These are phyloP conservation scores for Phytophthora capsici DNA, from an alignment of 352 stramenopile genomes.

Conservation along the genomic window DNA sequence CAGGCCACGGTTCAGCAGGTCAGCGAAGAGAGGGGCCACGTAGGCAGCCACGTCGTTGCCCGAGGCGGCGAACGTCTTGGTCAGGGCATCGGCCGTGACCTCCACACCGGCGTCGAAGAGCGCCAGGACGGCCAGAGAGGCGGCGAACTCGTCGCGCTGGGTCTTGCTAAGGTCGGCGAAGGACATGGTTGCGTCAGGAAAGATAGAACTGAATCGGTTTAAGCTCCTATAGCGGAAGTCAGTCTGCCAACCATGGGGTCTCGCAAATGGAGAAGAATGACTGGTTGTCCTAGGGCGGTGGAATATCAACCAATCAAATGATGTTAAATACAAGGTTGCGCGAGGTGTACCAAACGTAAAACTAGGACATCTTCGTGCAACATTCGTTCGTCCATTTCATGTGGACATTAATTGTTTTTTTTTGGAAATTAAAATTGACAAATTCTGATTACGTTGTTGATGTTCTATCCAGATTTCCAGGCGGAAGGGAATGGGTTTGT, in stretches of 20 bases:
- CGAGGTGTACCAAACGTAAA: constrained; percentile 7
- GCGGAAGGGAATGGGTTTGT: neutral
- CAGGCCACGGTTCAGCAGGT: constrained; percentile 81
- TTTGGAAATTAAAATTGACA: no score
- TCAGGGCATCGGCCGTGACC: constrained; percentile 83
- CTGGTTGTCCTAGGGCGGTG: constrained; percentile 49
- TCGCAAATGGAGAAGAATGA: constrained; percentile 57
- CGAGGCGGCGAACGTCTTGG: constrained; percentile 75
- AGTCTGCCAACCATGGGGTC: constrained; percentile 53
- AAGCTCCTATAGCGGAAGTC: constrained; percentile 82
- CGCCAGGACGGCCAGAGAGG: constrained; percentile 84
- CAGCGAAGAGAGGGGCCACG: constrained; percentile 84
- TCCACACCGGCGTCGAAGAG: constrained; percentile 79
- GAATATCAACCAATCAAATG: constrained; percentile 26
- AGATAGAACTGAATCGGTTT: constrained; percentile 88
- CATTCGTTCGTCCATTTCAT: constrained; percentile 2
- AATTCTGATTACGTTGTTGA: neutral
- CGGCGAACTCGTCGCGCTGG: constrained; percentile 88
- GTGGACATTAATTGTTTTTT: constrained; percentile 8
- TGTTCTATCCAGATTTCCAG: neutral
- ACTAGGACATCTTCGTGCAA: constrained; percentile 5
- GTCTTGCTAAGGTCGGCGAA: constrained; percentile 83
- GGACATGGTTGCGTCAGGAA: constrained; percentile 77
- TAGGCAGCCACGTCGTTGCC: constrained; percentile 82
- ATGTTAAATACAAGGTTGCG: neutral